Base-by-base conservation (phyloP, 2,329 filamentous ascomycete species). In the Sporothrix pseudoabietina region DNA sequence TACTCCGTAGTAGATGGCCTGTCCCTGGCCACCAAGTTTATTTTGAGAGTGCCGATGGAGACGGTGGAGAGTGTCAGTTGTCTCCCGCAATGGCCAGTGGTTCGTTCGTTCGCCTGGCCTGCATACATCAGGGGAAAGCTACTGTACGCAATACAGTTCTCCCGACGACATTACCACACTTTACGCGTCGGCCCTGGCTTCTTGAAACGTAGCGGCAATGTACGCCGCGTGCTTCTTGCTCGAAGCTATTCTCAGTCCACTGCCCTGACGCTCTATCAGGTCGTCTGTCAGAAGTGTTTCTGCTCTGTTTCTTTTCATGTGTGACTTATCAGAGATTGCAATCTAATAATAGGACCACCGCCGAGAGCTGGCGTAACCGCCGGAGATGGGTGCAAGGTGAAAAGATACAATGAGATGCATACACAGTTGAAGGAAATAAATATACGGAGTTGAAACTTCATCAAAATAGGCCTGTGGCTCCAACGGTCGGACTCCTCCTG, bases 311-410 rank as follows among this genome's bases (percentile, higher is more conserved):
- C 55, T 26, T 32, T 59, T 59, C 4, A 22, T 54, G 49, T 26
- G 26, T 26, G 26, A 2, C 49, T 26, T 16, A 59, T 35, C 12
- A 32, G 55, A 32, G 10, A 35, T 35, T 30, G 12, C 55, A 19
- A 16, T 32, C 55, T 59, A 59, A 35, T 59, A 59, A 59, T 59
- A 59, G 55, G 52, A 55, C 30, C 52, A 55, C 35, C 35, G 35
- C 35, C 3, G 35, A 35, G 4, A 26, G 55, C 30, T 59, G 30
- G 55, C 55, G 55, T 35, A 59, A 59, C 30, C 55, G 55, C 55
- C 55, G 2, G 30, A 12, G n/a, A 35, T 32, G 30, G 5, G 30
- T 6, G 26, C 26, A 26, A 26, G 26, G 26, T 26, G 26, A 26
- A 26, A 26, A 2, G 9, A 10, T 35, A 16, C 14, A 26, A 32